Evolutionary conservation across 2,329 filamentous ascomycete species (phyloP), one percentile per base, ranked within the genome.

Genomic region (Paraphoma chrysanthemicola): DNA sequence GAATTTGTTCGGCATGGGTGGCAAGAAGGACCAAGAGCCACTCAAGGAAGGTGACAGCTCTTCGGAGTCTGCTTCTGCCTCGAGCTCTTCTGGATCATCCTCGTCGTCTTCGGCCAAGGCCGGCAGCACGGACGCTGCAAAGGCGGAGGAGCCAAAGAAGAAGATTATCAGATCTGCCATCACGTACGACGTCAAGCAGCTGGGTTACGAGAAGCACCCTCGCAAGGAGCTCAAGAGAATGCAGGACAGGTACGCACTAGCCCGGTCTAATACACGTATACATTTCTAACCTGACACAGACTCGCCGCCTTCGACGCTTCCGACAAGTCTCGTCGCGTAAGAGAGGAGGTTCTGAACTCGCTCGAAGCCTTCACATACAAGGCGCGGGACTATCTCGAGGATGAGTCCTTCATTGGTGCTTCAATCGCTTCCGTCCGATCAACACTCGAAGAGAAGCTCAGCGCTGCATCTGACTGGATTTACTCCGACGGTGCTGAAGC

Each of bases 341-440:
- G 93, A 31, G 93, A 97, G 74, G 94, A 97, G 75, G 87, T 91
- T 1, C 82, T 97, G 54, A 99, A 98, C 78, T 90, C 91, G 63
- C 86, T 99, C n/a, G 95, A 99, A 78, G 89, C 86, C 11, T 98
- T 90, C 77, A 97, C 94, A 12, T 99, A 99, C 82, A 90, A 88
- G 70, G 86, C 91, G 29, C 89, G 93, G 28, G 93, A 97, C 75
- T 83, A 96, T 44, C 82, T 97, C 1, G 89, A 92, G 42, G 89
- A 90, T 57, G 88, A 91, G 46, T 82, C 83, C 1, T 98, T 97
- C 73, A 81, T 90, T 50, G 83, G 83, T 11, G 86, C 85, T 3
- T 90, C 93, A 31, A 94, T 90, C 9, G 80, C 86, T 3, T 83
- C 85, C 17, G 86, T 93, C 71, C 86, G 92, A 45, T 75, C 83